Conservation (phyloP, 2,329 filamentous ascomycete genomes). For the Aspergillus sp. region DNA sequence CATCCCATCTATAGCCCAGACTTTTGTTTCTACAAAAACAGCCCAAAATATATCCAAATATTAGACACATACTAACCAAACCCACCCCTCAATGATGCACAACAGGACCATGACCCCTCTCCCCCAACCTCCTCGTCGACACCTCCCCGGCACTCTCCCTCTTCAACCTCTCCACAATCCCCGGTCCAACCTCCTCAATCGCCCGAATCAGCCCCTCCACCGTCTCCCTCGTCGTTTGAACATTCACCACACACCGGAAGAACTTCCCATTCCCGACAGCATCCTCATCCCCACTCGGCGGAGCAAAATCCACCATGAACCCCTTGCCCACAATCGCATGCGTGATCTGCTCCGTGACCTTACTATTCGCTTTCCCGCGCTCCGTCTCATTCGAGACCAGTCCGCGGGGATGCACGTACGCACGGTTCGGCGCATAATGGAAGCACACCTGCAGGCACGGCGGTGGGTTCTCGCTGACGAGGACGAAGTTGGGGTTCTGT, state of each 20-base stretch:
- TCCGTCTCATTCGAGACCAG: slow-evolving; percentile 37
- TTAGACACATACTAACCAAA: neutral
- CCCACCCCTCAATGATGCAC: slow-evolving; percentile 22
- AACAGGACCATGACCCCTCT: slow-evolving; percentile 40
- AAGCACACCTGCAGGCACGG: slow-evolving; percentile 95
- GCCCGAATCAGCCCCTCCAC: slow-evolving; percentile 64
- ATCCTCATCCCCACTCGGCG: slow-evolving; percentile 49
- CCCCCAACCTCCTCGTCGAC: slow-evolving; percentile 30
- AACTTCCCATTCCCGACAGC: slow-evolving; percentile 63
- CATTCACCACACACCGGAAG: slow-evolving; percentile 70
- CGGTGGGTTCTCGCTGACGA: slow-evolving; percentile 75
- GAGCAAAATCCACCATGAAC: slow-evolving; percentile 71
- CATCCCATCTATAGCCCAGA: too few relatives aligned
- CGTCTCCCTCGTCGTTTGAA: slow-evolving; percentile 60
- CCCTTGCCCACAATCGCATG: slow-evolving; percentile 58
- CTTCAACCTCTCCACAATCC: slow-evolving; percentile 34
- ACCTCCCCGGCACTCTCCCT: slow-evolving; percentile 14
- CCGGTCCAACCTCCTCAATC: slow-evolving; percentile 53
- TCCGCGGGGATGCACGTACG: slow-evolving; percentile 43
- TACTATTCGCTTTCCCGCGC: slow-evolving; percentile 53
- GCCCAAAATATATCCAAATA: neutral
- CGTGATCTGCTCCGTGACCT: slow-evolving; percentile 58
- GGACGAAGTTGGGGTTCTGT: slow-evolving; percentile 61
- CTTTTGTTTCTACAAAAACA: neutral
- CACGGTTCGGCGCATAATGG: slow-evolving; percentile 70